phyloP scores from a whole-genome alignment of 768 basidiomycete genomes.

The Leccinum pellstonianum region DNA sequence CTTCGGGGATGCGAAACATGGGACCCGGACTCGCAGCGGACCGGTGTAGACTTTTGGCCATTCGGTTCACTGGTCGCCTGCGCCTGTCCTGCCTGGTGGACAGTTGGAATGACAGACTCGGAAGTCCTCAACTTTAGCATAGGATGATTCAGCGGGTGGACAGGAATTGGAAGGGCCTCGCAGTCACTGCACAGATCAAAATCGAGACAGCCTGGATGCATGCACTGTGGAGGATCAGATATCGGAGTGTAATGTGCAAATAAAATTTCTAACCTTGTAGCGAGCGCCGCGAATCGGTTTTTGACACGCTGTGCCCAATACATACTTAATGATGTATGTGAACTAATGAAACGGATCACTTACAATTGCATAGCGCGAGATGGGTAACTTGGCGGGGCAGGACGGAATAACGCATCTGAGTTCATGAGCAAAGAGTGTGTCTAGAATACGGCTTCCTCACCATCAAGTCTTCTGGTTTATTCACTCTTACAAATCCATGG shows the following conservation, averaged over 20 bases:
- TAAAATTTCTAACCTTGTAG: slow-evolving; percentile 56
- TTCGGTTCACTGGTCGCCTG: slow-evolving; percentile 1
- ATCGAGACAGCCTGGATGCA: slow-evolving; percentile 74
- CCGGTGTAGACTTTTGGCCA: neutral
- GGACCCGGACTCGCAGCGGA: neutral
- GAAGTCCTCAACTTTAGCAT: slow-evolving; percentile 68
- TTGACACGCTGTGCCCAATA: slow-evolving; percentile 39
- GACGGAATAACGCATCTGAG: slow-evolving; percentile 32
- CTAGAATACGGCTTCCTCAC: slow-evolving; percentile 37
- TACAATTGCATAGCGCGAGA: slow-evolving; percentile 59
- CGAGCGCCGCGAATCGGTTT: slow-evolving; percentile 58
- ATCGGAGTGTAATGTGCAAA: neutral
- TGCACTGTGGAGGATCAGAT: slow-evolving; percentile 53
- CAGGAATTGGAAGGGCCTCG: slow-evolving; percentile 74
- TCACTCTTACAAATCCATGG: slow-evolving; percentile 71
- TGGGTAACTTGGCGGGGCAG: slow-evolving; percentile 36
- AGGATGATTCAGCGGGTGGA: slow-evolving; percentile 71
- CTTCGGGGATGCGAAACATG: neutral
- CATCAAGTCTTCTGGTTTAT: slow-evolving; percentile 52
- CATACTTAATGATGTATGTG: neutral
- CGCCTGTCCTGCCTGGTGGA: slow-evolving; percentile 20
- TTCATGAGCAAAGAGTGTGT: neutral
- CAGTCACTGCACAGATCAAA: slow-evolving; percentile 80
- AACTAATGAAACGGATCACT: slow-evolving; percentile 4
- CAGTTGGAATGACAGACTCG: slow-evolving; percentile 45